A percentile compares a stretch with the other conserved stretches of the same genome.
These are phyloP conservation scores for Colletotrichum agaves DNA, from an alignment of 2,329 filamentous ascomycete genomes.

Conservation along the genomic window DNA sequence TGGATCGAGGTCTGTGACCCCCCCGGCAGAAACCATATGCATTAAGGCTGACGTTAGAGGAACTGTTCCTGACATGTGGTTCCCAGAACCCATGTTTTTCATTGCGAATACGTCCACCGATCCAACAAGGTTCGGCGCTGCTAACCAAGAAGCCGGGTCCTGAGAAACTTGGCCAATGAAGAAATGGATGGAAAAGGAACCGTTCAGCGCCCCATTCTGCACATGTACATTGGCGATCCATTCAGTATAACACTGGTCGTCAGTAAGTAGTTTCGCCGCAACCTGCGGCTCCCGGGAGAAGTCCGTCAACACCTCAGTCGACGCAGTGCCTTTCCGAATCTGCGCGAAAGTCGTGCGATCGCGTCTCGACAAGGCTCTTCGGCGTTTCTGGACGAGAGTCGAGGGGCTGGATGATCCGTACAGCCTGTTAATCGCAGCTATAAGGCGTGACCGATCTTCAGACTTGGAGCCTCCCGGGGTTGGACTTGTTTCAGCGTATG, in stretches of 20 bases:
- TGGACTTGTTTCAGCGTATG: slow-evolving; percentile 71
- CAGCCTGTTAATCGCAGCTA: slow-evolving; percentile 64
- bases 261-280: neutral
- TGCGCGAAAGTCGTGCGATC: neutral
- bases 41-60: slow-evolving; percentile 63
- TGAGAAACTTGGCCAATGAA: slow-evolving; percentile 69
- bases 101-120: slow-evolving; percentile 67
- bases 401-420: slow-evolving; percentile 49
- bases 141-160: slow-evolving; percentile 61
- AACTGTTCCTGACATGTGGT: slow-evolving; percentile 59
- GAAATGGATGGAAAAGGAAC: slow-evolving; percentile 72
- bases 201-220: slow-evolving; percentile 67
- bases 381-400: slow-evolving; percentile 29
- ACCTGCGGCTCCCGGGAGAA: slow-evolving; percentile 18
- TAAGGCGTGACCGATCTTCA: slow-evolving; percentile 55
- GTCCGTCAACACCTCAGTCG: neutral
- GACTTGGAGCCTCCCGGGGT: slow-evolving; percentile 48
- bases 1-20: slow-evolving; percentile 51
- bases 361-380: neutral
- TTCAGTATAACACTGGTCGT: slow-evolving; percentile 61
- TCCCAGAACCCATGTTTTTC: slow-evolving; percentile 46
- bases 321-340: slow-evolving; percentile 35
- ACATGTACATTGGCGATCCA: slow-evolving; percentile 77
- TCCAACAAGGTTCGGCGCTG: slow-evolving; percentile 67
- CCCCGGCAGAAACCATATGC: slow-evolving; percentile 51